Conservation (phyloP, 306 rosid genomes). For the Mucuna pruriens region DNA sequence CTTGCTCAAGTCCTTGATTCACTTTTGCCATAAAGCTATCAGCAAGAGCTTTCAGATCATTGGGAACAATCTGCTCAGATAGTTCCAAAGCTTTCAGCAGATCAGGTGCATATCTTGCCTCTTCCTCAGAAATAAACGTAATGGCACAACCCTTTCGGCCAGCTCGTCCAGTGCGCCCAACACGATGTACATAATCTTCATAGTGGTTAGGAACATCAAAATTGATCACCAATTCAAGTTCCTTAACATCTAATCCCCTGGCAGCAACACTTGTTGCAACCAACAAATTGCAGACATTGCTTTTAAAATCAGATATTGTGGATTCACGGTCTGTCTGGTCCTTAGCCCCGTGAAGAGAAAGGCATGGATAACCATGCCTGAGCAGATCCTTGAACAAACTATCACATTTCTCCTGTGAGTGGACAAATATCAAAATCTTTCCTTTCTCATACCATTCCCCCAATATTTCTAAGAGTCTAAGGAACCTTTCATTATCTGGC, state of each 20-base stretch:
- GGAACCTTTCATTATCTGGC: conserved; percentile 80
- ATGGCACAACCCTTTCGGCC: conserved; percentile 94
- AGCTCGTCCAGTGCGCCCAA: conserved; percentile 96
- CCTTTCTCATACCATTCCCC: conserved; percentile 98
- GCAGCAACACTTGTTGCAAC: conserved; percentile 93
- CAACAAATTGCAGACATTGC: conserved; percentile 85
- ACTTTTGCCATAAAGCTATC: conserved; percentile 79
- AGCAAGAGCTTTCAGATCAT: conserved; percentile 85
- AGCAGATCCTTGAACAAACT: conserved; percentile 82
- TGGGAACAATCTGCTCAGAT: conserved; percentile 91
- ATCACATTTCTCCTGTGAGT: conserved; percentile 92
- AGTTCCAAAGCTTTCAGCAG: conserved; percentile 87
- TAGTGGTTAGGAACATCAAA: conserved; percentile 94
- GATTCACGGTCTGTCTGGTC: conserved; percentile 97
- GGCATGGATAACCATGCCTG: conserved; percentile 91
- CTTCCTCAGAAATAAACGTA: conserved; percentile 89
- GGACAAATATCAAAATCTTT: conserved; percentile 89
- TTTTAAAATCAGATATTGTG: conserved; percentile 86
- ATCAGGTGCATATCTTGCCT: conserved; percentile 90
- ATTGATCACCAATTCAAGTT: conserved; percentile 91
- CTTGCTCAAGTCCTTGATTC: conserved; percentile 84
- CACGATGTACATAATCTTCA: conserved; percentile 97
- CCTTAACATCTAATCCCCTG: conserved; percentile 94
- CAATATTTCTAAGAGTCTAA: conserved; percentile 79
- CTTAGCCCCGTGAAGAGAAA: conserved; percentile 91